Conservation (phyloP, 2,329 filamentous ascomycete species). For the Phaeosphaeriaceae sp. region DNA sequence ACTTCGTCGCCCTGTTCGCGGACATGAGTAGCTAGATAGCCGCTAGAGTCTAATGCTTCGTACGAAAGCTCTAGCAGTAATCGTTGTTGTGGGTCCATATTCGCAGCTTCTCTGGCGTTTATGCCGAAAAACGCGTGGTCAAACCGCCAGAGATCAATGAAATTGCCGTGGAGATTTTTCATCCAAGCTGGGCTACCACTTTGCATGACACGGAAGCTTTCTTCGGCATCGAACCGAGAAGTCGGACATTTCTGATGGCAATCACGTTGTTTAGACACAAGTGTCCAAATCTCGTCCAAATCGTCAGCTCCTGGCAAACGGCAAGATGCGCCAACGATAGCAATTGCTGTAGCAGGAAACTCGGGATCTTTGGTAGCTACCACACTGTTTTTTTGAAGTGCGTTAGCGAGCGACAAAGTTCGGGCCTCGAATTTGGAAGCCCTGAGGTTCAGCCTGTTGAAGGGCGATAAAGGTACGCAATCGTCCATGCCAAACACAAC, state of each 20-base stretch:
- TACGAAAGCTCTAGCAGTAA: conserved; percentile 33
- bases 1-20: conserved; percentile 21
- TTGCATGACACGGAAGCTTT: conserved; percentile 12
- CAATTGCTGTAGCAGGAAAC: conserved; percentile 5
- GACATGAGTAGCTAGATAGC: conserved; percentile 20
- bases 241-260: conserved; percentile 10
- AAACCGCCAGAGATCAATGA: conserved; percentile 37
- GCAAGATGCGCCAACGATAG: conserved; percentile 16
- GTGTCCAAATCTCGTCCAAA: conserved; percentile 20
- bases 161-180: conserved; percentile 24
- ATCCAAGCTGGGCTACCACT: conserved; percentile 10
- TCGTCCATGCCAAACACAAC: conserved; percentile 30
- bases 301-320: conserved; percentile 15
- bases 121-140: conserved; percentile 42
- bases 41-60: conserved; percentile 48
- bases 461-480: conserved; percentile 22
- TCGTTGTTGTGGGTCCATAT: conserved; percentile 38
- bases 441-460: conserved; percentile 15
- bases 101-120: conserved; percentile 24
- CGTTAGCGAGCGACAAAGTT: neutral
- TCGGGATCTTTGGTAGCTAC: neutral
- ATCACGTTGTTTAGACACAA: conserved; percentile 12
- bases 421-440: conserved; percentile 17
- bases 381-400: neutral
- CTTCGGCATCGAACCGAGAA: conserved; percentile 8